A percentile compares a stretch with the other conserved stretches of the same genome.
Conservation (phyloP, 176 grass and related monocot genomes). For the Carex littledalei region DNA sequence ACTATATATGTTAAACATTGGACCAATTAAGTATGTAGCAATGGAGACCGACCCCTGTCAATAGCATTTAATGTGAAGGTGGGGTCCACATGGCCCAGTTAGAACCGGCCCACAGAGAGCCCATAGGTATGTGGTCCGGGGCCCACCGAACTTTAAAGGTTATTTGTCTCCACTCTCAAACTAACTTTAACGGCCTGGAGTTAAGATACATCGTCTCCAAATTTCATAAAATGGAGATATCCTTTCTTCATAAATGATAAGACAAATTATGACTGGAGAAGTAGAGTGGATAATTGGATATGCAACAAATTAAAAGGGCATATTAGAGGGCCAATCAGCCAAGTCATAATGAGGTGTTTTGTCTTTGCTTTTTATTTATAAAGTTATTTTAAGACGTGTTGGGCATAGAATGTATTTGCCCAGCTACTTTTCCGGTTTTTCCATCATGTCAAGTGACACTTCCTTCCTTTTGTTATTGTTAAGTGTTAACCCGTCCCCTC, state of each 20-base stretch:
- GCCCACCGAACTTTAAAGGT: neutral
- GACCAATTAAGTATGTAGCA: neutral
- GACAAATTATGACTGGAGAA: neutral
- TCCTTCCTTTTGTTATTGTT: too few species aligned
- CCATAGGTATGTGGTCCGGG: neutral
- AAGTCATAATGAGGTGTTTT: constrained; percentile 8
- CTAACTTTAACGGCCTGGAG: neutral
- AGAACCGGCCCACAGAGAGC: neutral
- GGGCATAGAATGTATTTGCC: neutral
- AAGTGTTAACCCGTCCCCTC: neutral
- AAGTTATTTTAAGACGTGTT: constrained; percentile 3
- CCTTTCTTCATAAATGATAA: neutral
- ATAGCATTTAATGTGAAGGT: neutral
- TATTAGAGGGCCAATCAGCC: neutral
- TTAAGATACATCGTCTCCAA: neutral
- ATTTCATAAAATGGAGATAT: neutral
- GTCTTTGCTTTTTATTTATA: neutral
- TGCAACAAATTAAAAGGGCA: neutral
- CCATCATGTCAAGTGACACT: neutral
- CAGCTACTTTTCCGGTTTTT: neutral
- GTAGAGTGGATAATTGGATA: neutral
- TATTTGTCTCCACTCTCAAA: neutral
- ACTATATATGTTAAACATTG: neutral
- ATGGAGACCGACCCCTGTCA: constrained; percentile 1
- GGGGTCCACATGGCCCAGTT: neutral